Conservation (phyloP, 345 rosid genomes). For the Lumnitzera racemosa region DNA sequence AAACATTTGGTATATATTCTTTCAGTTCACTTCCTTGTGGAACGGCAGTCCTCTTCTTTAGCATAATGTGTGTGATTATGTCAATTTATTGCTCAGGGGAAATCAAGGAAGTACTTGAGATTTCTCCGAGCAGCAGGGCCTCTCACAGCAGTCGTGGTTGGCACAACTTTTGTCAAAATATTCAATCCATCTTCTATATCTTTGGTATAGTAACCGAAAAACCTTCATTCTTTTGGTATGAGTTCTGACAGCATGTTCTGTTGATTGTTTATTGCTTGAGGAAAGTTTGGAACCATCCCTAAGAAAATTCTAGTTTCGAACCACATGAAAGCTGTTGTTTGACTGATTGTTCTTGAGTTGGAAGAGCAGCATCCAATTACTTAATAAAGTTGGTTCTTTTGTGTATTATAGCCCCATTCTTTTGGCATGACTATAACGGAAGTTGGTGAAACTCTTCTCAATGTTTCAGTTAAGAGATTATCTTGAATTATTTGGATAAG, state of each 20-base stretch:
- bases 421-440: too few species aligned
- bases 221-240: conserved; percentile 1
- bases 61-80: background rate
- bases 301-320: too few species aligned
- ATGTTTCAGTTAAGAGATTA: too few species aligned
- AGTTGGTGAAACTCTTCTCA: too few species aligned
- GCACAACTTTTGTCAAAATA: conserved; percentile 78
- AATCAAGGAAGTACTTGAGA: conserved; percentile 73
- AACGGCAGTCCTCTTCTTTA: conserved; percentile 1
- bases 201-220: conserved; percentile 37
- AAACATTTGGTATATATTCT: conserved; percentile 69
- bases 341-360: too few species aligned
- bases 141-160: conserved; percentile 78
- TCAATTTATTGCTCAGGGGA: conserved; percentile 56
- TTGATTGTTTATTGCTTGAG: conserved; percentile 1
- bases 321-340: too few species aligned
- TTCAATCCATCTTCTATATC: conserved; percentile 74
- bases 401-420: too few species aligned
- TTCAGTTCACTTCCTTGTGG: conserved; percentile 6
- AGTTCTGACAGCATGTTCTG: background rate
- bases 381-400: too few species aligned
- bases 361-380: too few species aligned
- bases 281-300: background rate
- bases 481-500: too few species aligned
- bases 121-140: conserved; percentile 92